Conservation (phyloP, 306 rosid genomes). For the Nissolia schottii region DNA sequence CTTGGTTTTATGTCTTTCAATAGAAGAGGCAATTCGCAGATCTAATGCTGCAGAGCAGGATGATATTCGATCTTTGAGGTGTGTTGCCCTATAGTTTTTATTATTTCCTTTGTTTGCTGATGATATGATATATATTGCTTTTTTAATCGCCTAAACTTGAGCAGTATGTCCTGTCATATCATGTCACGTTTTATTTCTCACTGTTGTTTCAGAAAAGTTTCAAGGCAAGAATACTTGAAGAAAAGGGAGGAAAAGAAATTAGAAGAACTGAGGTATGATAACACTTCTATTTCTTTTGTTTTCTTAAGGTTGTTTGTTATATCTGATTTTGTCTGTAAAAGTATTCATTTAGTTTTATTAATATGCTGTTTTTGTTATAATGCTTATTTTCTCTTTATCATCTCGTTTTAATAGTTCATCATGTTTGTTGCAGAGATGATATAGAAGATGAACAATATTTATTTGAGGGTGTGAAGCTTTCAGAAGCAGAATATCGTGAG, state of each 20-base stretch:
- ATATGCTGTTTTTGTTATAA: neutral
- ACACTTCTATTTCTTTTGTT: neutral
- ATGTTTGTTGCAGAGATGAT: slow-evolving; percentile 58
- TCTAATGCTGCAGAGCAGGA: slow-evolving; percentile 55
- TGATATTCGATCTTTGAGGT: slow-evolving; percentile 61
- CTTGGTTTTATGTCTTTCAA: slow-evolving; percentile 31
- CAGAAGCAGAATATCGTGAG: slow-evolving; percentile 65
- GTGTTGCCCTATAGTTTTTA: slow-evolving; percentile 25
- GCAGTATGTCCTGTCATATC: slow-evolving; percentile 13
- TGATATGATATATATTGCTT: neutral
- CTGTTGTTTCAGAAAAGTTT: slow-evolving; percentile 58
- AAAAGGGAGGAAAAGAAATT: slow-evolving; percentile 91
- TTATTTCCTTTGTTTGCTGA: neutral
- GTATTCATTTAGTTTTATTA: neutral
- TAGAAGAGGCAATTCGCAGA: slow-evolving; percentile 88
- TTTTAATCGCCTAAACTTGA: neutral
- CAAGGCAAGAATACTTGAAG: slow-evolving; percentile 87
- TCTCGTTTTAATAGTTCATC: slow-evolving; percentile 2
- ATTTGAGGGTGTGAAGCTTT: slow-evolving; percentile 67
- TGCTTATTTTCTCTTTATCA: slow-evolving; percentile 1
- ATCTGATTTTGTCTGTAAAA: slow-evolving; percentile 4
- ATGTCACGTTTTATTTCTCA: neutral
- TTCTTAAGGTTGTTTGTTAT: slow-evolving; percentile 13
- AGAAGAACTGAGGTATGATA: slow-evolving; percentile 72
- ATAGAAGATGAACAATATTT: slow-evolving; percentile 91